Conservation (phyloP, 1,284 basidiomycete genomes). For the Phellopilus nigrolimitatus region DNA sequence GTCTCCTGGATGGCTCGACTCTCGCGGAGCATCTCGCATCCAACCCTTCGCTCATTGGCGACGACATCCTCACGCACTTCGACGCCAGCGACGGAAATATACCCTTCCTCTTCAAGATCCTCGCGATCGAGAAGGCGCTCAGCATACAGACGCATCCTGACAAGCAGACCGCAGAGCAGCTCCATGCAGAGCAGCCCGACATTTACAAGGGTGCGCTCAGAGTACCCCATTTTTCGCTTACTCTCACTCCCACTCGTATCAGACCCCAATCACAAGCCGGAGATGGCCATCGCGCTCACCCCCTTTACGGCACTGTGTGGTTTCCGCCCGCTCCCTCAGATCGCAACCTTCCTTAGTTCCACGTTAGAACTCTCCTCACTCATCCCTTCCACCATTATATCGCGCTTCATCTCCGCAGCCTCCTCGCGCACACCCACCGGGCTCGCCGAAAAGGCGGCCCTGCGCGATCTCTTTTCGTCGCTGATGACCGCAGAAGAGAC, state of each 20-base stretch:
- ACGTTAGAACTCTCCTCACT: slow-evolving; percentile 80
- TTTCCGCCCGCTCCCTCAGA: slow-evolving; percentile 75
- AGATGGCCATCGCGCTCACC: slow-evolving; percentile 96
- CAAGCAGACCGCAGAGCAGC: slow-evolving; percentile 77
- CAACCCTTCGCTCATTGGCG: slow-evolving; percentile 68
- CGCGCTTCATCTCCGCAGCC: slow-evolving; percentile 45
- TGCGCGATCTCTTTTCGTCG: slow-evolving; percentile 74
- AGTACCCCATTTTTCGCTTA: not conserved
- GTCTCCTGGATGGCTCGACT: slow-evolving; percentile 39
- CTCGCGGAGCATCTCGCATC: slow-evolving; percentile 62
- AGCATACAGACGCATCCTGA: slow-evolving; percentile 98
- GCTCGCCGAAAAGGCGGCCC: slow-evolving; percentile 52
- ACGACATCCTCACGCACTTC: slow-evolving; percentile 58
- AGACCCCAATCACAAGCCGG: slow-evolving; percentile 96
- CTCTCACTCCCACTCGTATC: slow-evolving; percentile 4
- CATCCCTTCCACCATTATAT: slow-evolving; percentile 53
- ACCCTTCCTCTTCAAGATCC: slow-evolving; percentile 91
- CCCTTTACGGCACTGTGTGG: slow-evolving; percentile 91
- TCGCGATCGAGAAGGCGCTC: slow-evolving; percentile 91
- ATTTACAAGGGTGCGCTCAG: slow-evolving; percentile 78
- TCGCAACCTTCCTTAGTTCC: slow-evolving; percentile 59
- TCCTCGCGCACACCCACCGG: slow-evolving; percentile 37
- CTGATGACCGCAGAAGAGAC: slow-evolving; percentile 72
- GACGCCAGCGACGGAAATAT: slow-evolving; percentile 65
- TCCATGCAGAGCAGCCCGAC: slow-evolving; percentile 74